Evolutionary conservation across 192 early-diverging fungal genomes (phyloP).

Genomic region (Backusella sp.): DNA sequence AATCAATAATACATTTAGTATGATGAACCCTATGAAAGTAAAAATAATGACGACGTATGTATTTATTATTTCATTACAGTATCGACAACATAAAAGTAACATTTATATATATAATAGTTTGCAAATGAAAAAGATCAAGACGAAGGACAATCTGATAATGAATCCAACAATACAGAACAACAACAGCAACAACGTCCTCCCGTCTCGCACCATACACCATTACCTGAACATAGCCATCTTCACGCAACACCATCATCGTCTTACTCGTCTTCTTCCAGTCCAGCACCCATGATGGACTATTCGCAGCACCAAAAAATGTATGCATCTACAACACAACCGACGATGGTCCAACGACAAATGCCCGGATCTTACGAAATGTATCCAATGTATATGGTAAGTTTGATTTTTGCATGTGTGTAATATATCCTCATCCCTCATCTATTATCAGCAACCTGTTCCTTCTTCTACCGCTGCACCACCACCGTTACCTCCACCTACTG

Average conservation of each 20-base stretch:
- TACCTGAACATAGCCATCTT: not conserved
- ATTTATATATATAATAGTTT: conserved; percentile 10
- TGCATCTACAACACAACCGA: not conserved
- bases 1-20: conserved; percentile 8
- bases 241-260: not conserved
- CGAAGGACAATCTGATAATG: conserved; percentile 5
- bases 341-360: conserved; percentile 14
- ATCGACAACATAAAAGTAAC: not conserved
- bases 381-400: conserved; percentile 13
- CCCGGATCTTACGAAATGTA: conserved; percentile 9
- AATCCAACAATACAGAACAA: not conserved
- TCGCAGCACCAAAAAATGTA: conserved; percentile 2
- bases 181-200: not conserved
- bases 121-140: conserved; percentile 17
- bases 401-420: not conserved
- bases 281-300: conserved; percentile 7
- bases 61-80: not conserved
- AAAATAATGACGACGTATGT: conserved; percentile 29
- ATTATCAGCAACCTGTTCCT: not conserved
- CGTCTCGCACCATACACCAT: not conserved
- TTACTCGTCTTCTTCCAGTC: not conserved
- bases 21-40: conserved; percentile 29
- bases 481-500: not conserved
- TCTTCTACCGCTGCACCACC: not conserved
- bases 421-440: not conserved